Conservation (phyloP, 163 green algal genomes). For the Chlamydomonas reinhardtii region DNA sequence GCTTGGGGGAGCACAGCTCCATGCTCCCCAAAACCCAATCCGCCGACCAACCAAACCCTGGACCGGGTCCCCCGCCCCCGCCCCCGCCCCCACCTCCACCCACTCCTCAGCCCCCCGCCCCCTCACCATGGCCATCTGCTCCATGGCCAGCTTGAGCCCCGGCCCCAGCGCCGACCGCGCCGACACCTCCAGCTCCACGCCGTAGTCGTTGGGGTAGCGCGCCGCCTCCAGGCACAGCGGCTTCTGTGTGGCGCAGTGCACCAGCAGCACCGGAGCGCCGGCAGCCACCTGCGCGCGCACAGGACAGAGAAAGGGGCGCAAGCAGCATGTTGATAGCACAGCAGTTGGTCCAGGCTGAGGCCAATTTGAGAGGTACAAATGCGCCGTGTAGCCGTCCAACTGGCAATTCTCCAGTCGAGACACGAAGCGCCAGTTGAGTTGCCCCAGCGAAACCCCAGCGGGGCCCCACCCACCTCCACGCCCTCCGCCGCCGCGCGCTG, state of each 20-base stretch:
- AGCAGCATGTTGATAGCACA: no score
- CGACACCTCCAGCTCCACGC: conserved; percentile 63
- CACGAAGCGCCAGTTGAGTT: no score
- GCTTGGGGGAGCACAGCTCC: no score
- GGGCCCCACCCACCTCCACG: conserved; percentile 53
- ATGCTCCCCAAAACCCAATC: no score
- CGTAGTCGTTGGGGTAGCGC: conserved; percentile 68
- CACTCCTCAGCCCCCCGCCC: not conserved
- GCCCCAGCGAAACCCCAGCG: no score
- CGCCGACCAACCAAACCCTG: no score
- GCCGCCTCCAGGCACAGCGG: conserved; percentile 57
- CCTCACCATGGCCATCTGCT: conserved; percentile 51
- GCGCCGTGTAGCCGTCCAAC: no score
- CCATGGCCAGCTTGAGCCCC: conserved; percentile 52
- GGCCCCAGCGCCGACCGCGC: not conserved
- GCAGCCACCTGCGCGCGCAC: conserved; percentile 26
- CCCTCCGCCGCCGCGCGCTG: conserved; percentile 54
- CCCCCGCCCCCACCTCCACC: not conserved
- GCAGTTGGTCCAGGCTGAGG: no score
- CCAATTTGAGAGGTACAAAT: no score
- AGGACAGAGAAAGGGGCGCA: no score
- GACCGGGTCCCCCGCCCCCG: not conserved
- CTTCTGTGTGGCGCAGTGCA: conserved; percentile 69
- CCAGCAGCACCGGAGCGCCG: conserved; percentile 63
- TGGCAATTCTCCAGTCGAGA: no score